Evolutionary conservation across 208 protist species (phyloP).

Genomic region (Trypanosoma brucei): DNA sequence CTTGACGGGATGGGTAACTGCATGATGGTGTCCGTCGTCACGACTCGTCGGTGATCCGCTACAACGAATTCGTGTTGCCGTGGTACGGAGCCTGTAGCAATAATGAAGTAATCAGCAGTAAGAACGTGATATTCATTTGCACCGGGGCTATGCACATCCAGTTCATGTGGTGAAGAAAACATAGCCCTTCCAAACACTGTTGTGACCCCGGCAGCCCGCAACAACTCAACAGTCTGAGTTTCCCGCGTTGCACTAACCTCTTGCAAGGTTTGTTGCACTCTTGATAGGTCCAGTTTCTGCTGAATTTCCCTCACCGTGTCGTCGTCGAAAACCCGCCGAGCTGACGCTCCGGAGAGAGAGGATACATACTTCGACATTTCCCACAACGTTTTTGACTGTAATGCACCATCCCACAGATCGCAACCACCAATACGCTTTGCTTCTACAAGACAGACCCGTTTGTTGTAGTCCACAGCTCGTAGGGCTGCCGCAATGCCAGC

Average conservation of each 20-base stretch:
- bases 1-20: slow-evolving; percentile 45
- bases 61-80: slow-evolving; percentile 34
- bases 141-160: slow-evolving; percentile 45
- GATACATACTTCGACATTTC: slow-evolving; percentile 49
- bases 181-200: slow-evolving; percentile 52
- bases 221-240: slow-evolving; percentile 22
- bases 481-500: slow-evolving; percentile 58
- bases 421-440: slow-evolving; percentile 40
- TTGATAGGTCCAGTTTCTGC: slow-evolving; percentile 23
- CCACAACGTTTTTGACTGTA: slow-evolving; percentile 75
- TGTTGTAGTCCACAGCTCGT: slow-evolving; percentile 43
- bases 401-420: slow-evolving; percentile 65
- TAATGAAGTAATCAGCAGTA: slow-evolving; percentile 64
- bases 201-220: slow-evolving; percentile 42
- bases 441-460: slow-evolving; percentile 66
- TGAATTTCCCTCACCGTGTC: slow-evolving; percentile 13
- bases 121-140: slow-evolving; percentile 51
- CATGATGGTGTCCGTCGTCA: slow-evolving; percentile 56
- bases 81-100: slow-evolving; percentile 58
- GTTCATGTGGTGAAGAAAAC: slow-evolving; percentile 45
- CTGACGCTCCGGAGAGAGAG: slow-evolving; percentile 23
- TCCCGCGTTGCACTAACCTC: slow-evolving; percentile 36
- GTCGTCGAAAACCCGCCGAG: slow-evolving; percentile 33
- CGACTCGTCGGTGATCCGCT: slow-evolving; percentile 34
- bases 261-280: slow-evolving; percentile 34